Base-by-base conservation (phyloP, 345 rosid genomes). In the Noccaea bulbosa region DNA sequence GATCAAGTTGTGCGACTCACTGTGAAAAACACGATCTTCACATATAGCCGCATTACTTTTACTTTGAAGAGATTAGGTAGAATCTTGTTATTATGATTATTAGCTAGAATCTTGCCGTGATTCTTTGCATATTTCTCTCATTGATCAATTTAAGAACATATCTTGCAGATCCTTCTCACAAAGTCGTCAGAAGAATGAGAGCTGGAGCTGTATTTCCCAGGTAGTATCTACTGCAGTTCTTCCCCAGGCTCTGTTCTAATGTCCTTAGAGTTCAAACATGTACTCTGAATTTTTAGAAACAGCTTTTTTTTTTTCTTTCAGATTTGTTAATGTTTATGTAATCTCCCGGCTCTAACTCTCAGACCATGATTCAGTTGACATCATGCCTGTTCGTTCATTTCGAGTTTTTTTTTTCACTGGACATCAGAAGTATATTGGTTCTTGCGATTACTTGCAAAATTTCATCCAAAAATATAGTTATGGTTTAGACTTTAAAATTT, bases 161-260 rank as follows among this genome's bases (percentile, higher is more conserved):
- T 51, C 35, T 59, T 68, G 64, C 69, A 61, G 78, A 67, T 40
- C 22, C 62, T 40, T 65, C 8, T 40, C 22, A 17, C 7, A 34
- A 38, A 11, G 46, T 51, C 75, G 34, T 55, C 7, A 12, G 50
- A 69, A 56, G 22, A 32, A 33, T 30, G 60, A 73, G 71, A 6
- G 24, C 24, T 74, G 3, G 24, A 48, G 72, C 55, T 62, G 69
- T 52, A 20, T 33, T 57, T 49, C 32, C 11, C 4, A 14, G 51
- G 22, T 41, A 67, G 73, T 35, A 52, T 74, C 5, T 24, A 2
- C 56, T 20, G 69, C 63, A 33, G 43, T 59, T 58, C 49, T 58
- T 61, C 62, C 44, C 58, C 51, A 37, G 44, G 16, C 57, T 40
- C 60, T 52, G 63, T 35, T 74, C 64, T 30, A 24, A 60, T 74